phyloP scores from a whole-genome alignment of 371 early-diverging fungal species.

The Lichtheimia ornata region DNA sequence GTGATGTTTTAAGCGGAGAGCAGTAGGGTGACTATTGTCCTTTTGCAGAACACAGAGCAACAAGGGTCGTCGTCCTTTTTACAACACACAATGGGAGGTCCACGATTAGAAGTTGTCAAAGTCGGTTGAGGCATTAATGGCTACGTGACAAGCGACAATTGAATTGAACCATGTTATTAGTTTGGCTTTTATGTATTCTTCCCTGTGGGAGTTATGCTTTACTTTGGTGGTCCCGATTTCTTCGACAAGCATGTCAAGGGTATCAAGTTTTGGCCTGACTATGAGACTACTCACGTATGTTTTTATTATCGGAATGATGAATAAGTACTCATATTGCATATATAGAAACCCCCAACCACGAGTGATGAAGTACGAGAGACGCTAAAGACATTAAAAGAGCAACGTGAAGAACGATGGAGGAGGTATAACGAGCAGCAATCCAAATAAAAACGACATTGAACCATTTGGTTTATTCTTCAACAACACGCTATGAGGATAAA shows the following conservation, averaged over 20 bases:
- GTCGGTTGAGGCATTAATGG: constrained; percentile 17
- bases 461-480: constrained; percentile 7
- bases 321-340: neutral
- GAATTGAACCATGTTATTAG: constrained; percentile 16
- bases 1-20: no score
- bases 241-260: constrained; percentile 52
- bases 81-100: constrained; percentile 43
- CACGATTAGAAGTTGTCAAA: constrained; percentile 52
- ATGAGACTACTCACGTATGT: constrained; percentile 44
- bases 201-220: constrained; percentile 54
- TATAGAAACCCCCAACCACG: constrained; percentile 52
- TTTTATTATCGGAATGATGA: neutral
- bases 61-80: no score
- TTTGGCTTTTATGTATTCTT: constrained; percentile 60
- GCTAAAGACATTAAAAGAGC: constrained; percentile 41
- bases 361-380: constrained; percentile 40
- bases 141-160: neutral
- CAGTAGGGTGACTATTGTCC: no score
- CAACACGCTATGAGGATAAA: neutral
- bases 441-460: constrained; percentile 7
- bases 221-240: constrained; percentile 58
- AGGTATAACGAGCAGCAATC: constrained; percentile 24
- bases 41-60: no score
- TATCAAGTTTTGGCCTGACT: constrained; percentile 56
- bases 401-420: constrained; percentile 53